Conservation (phyloP, 202 grass and related monocot genomes). For the Bolboschoenoplectus hybrid region DNA sequence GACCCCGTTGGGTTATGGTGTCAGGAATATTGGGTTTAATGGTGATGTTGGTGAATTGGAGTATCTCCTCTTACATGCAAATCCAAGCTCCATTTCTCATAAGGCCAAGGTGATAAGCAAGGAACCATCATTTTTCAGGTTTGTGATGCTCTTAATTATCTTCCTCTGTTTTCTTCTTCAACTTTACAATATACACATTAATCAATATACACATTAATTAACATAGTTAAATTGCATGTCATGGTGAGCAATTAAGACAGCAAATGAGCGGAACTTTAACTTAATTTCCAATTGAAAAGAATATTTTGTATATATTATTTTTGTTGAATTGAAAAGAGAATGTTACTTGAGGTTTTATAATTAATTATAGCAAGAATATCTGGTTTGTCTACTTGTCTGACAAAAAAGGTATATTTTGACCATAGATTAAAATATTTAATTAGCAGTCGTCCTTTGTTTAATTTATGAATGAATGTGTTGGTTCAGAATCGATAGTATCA, state of each 20-base stretch:
- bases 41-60: conserved; percentile 90
- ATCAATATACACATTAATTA: not conserved
- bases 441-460: not conserved
- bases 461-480: conserved; percentile 6
- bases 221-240: not conserved
- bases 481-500: not conserved
- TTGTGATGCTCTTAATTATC: not conserved
- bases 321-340: too few relatives aligned
- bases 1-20: conserved; percentile 77
- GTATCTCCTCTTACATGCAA: conserved; percentile 80
- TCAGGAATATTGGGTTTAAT: conserved; percentile 66
- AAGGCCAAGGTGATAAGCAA: conserved; percentile 57
- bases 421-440: not conserved
- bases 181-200: not conserved
- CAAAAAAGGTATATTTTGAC: conserved; percentile 21
- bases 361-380: not conserved
- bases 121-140: conserved; percentile 74
- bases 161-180: not conserved
- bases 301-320: not conserved
- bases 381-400: conserved; percentile 6
- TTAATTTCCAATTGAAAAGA: not conserved
- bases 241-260: not conserved
- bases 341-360: not conserved
- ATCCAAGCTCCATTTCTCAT: conserved; percentile 47
- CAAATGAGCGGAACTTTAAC: not conserved